These are phyloP conservation scores for Fistulifera solaris DNA, from an alignment of 108 stramenopile species.

Conservation along the genomic window DNA sequence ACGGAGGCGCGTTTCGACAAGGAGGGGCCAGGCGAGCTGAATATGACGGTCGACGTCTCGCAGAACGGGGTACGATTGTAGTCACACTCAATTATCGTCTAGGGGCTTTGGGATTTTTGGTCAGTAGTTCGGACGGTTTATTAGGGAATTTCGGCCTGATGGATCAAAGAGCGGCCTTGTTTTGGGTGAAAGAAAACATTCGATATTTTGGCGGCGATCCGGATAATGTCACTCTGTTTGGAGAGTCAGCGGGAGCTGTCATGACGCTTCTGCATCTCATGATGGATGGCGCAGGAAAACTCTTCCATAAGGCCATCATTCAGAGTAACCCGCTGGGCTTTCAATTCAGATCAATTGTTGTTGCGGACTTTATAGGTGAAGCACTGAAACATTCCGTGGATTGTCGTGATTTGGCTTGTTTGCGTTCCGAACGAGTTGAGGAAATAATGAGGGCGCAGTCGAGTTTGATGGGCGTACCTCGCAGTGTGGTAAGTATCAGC, in stretches of 20 bases:
- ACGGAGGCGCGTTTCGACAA: constrained; percentile 58
- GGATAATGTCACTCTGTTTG: constrained; percentile 70
- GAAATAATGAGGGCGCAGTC: constrained; percentile 72
- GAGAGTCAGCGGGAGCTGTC: constrained; percentile 76
- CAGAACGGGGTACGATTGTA: constrained; percentile 46
- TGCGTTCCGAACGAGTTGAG: constrained; percentile 62
- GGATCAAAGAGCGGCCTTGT: constrained; percentile 72
- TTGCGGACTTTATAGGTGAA: constrained; percentile 78
- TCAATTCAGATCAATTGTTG: constrained; percentile 57
- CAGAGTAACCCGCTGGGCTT: constrained; percentile 76
- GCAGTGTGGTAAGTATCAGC: constrained; percentile 21
- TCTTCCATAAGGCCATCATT: constrained; percentile 57
- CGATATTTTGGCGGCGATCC: constrained; percentile 82
- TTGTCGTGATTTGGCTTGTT: constrained; percentile 64
- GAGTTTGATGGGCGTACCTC: constrained; percentile 62
- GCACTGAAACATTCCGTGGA: constrained; percentile 62
- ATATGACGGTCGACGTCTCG: constrained; percentile 48
- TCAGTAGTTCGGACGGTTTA: constrained; percentile 29
- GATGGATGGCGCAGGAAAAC: constrained; percentile 52
- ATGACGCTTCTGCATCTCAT: constrained; percentile 69
- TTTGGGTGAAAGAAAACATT: constrained; percentile 74
- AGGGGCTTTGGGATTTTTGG: constrained; percentile 62
- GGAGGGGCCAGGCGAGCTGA: constrained; percentile 37
- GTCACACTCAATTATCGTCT: constrained; percentile 68
- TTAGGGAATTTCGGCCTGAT: constrained; percentile 58